A percentile compares a stretch with the other conserved stretches of the same genome.
Conservation (phyloP, 169 alveolate genomes). For the Plasmodium falciparum region DNA sequence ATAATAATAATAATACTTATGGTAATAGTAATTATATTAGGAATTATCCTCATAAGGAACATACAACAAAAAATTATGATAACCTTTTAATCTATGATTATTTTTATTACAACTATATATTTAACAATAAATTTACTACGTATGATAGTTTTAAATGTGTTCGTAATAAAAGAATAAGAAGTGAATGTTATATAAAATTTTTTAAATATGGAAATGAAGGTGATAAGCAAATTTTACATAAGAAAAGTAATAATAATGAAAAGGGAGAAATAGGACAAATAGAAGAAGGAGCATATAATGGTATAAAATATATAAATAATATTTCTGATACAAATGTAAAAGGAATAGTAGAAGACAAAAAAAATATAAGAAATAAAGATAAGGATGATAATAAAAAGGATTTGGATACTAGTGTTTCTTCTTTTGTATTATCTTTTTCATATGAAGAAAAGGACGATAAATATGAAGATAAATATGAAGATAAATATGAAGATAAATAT, state of each 20-base stretch:
- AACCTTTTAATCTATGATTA: constrained; percentile 23
- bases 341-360: neutral
- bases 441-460: no score
- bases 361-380: neutral
- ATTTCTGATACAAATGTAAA: neutral
- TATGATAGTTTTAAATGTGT: constrained; percentile 26
- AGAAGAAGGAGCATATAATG: neutral
- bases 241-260: neutral
- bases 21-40: no score
- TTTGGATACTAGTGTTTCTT: no score
- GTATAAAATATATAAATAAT: no score
- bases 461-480: no score
- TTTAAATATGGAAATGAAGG: constrained; percentile 9
- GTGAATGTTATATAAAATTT: constrained; percentile 20
- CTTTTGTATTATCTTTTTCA: no score
- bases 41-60: no score
- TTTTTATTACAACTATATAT: constrained; percentile 50
- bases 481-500: no score
- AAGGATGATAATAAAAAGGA: neutral
- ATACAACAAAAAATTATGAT: neutral
- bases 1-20: no score
- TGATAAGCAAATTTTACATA: neutral
- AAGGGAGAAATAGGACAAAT: neutral
- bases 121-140: constrained; percentile 21
- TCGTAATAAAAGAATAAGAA: constrained; percentile 1